Evolutionary conservation across 2,329 filamentous ascomycete genomes (phyloP).

Genomic region (Zopfia rhizophila): DNA sequence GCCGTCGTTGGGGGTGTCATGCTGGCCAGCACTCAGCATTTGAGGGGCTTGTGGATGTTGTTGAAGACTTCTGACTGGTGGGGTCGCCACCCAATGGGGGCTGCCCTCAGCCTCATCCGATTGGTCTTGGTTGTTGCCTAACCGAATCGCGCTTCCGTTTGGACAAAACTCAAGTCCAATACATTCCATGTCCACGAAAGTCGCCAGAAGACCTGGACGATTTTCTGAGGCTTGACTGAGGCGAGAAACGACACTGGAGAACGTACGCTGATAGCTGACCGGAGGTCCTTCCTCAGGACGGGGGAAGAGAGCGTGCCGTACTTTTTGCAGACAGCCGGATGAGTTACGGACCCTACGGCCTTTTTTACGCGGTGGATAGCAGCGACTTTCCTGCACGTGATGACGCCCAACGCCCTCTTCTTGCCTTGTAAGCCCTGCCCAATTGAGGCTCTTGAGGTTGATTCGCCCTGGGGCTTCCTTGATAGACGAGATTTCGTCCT

Average conservation of each 20-base stretch:
- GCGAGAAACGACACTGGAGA: slow-evolving; percentile 1
- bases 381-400: too few species aligned
- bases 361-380: too few species aligned
- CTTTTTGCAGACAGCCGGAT: too few species aligned
- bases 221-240: neutral
- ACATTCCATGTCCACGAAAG: slow-evolving; percentile 2
- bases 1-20: neutral
- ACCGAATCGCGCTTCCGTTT: neutral
- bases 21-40: slow-evolving; percentile 4
- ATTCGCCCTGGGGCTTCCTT: too few species aligned
- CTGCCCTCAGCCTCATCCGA: slow-evolving; percentile 9
- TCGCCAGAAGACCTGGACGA: too few species aligned
- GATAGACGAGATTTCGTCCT: too few species aligned
- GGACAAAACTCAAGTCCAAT: too few species aligned
- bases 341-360: too few species aligned
- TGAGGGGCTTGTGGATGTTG: neutral
- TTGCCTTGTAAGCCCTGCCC: slow-evolving; percentile 10
- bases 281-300: too few species aligned
- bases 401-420: slow-evolving; percentile 17
- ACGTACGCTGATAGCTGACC: too few species aligned
- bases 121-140: slow-evolving; percentile 17
- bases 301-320: too few species aligned
- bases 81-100: slow-evolving; percentile 4
- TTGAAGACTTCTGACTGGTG: neutral
- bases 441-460: neutral